Evolutionary conservation across 2,329 filamentous ascomycete species (phyloP).

Genomic region (Claviceps sp.): DNA sequence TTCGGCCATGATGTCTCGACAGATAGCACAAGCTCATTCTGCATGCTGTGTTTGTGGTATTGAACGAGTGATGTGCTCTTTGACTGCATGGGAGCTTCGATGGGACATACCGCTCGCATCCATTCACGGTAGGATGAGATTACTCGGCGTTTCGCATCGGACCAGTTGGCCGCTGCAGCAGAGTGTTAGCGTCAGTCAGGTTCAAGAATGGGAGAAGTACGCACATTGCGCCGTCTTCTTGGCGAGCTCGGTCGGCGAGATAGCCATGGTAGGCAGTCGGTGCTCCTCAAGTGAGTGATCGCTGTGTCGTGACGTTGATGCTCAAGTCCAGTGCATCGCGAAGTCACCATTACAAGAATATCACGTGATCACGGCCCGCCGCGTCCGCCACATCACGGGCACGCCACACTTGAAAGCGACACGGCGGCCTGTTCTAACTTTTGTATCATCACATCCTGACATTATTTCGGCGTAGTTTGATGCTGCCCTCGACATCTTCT

Average conservation of each 20-base stretch:
- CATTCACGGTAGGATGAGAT: constrained; percentile 85
- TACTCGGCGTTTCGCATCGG: constrained; percentile 77
- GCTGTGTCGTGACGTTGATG: constrained; percentile 16
- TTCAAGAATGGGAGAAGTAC: constrained; percentile 17
- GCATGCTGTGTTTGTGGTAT: not conserved
- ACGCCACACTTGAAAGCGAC: constrained; percentile 8
- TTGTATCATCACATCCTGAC: not conserved
- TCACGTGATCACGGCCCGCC: constrained; percentile 17
- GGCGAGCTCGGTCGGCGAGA: constrained; percentile 87
- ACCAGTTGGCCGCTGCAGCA: constrained; percentile 67
- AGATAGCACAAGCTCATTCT: not conserved
- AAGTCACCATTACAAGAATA: constrained; percentile 2
- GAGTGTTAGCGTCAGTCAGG: constrained; percentile 20
- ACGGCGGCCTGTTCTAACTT: not conserved
- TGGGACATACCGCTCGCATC: constrained; percentile 75
- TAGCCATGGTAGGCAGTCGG: constrained; percentile 53
- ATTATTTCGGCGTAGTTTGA: not conserved
- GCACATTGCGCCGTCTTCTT: constrained; percentile 66
- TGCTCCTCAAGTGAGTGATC: constrained; percentile 18
- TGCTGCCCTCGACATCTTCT: not conserved
- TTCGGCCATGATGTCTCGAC: no score
- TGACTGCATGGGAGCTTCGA: not conserved
- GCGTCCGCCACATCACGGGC: constrained; percentile 3
- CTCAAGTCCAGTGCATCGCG: constrained; percentile 3
- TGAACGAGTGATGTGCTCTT: not conserved